These are phyloP conservation scores for Naganishia randhawae DNA, from an alignment of 768 basidiomycete genomes.

Conservation along the genomic window DNA sequence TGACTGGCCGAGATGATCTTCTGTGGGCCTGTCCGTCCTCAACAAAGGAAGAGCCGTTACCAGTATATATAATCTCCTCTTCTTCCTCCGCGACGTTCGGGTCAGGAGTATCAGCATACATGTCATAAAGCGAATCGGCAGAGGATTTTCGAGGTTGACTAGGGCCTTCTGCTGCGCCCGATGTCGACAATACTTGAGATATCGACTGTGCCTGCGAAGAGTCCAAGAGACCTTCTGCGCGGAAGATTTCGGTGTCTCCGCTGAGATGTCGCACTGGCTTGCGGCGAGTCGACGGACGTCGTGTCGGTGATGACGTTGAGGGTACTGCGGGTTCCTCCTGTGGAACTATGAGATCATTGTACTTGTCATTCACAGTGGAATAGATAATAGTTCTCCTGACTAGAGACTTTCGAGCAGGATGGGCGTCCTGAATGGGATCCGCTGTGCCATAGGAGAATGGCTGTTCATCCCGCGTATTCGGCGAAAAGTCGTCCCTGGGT, in stretches of 20 bases:
- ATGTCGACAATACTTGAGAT: neutral
- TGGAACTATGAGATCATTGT: neutral
- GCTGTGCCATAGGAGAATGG: neutral
- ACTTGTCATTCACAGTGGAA: neutral
- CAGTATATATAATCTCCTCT: constrained; percentile 11
- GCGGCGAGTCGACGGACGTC: constrained; percentile 20
- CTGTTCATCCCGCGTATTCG: neutral
- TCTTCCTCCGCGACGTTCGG: neutral
- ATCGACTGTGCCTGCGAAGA: constrained; percentile 10
- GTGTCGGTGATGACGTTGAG: neutral
- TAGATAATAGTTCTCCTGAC: constrained; percentile 15
- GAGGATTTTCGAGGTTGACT: neutral
- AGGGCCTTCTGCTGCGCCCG: neutral
- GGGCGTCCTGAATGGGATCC: neutral
- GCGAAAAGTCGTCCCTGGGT: neutral
- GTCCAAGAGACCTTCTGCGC: constrained; percentile 1
- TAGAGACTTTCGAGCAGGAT: neutral
- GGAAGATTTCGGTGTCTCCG: constrained; percentile 6
- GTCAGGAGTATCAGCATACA: constrained; percentile 9
- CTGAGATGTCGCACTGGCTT: constrained; percentile 18
- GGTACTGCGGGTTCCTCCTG: neutral
- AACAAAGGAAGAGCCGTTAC: neutral
- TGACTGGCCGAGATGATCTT: neutral
- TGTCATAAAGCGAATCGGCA: constrained; percentile 22
- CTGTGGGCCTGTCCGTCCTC: neutral